Evolutionary conservation across 1,139 yeast genomes (phyloP), one percentile per base, ranked within the genome.

Genomic region (Lodderomyces jiufengensis): DNA sequence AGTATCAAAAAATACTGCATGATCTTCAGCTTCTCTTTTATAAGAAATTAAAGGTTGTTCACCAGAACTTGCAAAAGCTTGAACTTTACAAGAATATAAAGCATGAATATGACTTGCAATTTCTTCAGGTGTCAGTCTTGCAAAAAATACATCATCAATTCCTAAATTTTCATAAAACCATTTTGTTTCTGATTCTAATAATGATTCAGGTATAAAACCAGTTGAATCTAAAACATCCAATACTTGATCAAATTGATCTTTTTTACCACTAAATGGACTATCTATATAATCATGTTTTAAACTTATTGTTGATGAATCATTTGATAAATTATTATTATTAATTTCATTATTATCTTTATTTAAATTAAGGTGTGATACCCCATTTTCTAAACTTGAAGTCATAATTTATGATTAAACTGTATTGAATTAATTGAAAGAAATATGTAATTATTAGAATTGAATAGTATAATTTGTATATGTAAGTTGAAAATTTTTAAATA

Each of bases 91-190:
- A 27, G 96, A 87, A 61, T 90, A 92, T 41, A 92, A 71, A 11
- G 96, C 84, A 54, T 85, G 87, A 46, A 81, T 78, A 57, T 87
- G 95, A 38, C 85, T 76, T 28, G 87, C 92, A 51, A 92, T 84
- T 41, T 80, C 88, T 41, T 75, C 78, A 15, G 90, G 83, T 3
- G 85, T 66, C 56, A 90, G 96, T 48, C 85, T 78, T 36, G 95
- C 92, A 57, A 92, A 90, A 63, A 86, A 92, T 27, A 87, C 83
- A 56, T 84, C 97, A 55, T 88, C 97, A 45, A 92, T 87, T 28
- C 97, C 97, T 48, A 92, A 73, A 35, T 76, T 66, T 43, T 84
- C 80, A 65, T 92, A 92, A 58, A 92, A 92, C 95, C 96, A 90
- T 52, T 72, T 76, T 7, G 94, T 81, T 62, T 90, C 97, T 39